Conservation (phyloP, 768 basidiomycete genomes). For the Pisolithus microcarpus region DNA sequence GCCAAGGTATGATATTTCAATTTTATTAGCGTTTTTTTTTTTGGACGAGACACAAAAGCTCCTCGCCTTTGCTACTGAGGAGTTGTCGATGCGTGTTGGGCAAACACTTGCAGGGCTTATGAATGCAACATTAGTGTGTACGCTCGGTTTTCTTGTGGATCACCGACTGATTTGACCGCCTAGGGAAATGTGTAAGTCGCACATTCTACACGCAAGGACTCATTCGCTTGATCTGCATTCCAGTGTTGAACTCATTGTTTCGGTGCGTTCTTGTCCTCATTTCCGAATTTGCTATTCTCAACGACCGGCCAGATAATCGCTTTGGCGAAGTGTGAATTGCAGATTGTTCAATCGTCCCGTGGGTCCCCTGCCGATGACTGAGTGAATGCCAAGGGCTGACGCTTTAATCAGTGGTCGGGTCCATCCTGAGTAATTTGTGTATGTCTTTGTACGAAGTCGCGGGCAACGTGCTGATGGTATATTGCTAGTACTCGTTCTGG, state of each 20-base stretch:
- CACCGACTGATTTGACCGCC: neutral
- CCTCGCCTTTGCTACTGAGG: constrained; percentile 80
- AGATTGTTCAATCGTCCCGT: constrained; percentile 77
- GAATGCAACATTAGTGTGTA: constrained; percentile 72
- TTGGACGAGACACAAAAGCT: constrained; percentile 38
- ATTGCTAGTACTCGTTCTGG: constrained; percentile 69
- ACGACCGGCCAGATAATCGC: constrained; percentile 56
- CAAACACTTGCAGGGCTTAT: constrained; percentile 78
- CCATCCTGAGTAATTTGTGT: constrained; percentile 74
- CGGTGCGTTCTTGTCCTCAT: constrained; percentile 37
- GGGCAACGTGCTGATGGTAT: neutral
- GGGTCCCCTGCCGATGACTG: constrained; percentile 17
- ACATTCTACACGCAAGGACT: too few relatives aligned
- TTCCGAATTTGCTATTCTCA: neutral
- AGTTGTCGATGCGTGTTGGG: constrained; percentile 73
- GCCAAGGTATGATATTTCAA: constrained; percentile 48
- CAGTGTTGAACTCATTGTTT: constrained; percentile 59
- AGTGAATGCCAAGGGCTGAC: constrained; percentile 1
- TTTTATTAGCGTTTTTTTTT: neutral
- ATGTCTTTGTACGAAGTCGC: constrained; percentile 12
- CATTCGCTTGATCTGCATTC: neutral
- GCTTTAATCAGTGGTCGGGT: constrained; percentile 58
- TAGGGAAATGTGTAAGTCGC: constrained; percentile 27
- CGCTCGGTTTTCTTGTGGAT: neutral
- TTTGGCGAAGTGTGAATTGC: constrained; percentile 69